Base-by-base conservation (phyloP, 1,284 basidiomycete species). In the Crepidotus sp. region DNA sequence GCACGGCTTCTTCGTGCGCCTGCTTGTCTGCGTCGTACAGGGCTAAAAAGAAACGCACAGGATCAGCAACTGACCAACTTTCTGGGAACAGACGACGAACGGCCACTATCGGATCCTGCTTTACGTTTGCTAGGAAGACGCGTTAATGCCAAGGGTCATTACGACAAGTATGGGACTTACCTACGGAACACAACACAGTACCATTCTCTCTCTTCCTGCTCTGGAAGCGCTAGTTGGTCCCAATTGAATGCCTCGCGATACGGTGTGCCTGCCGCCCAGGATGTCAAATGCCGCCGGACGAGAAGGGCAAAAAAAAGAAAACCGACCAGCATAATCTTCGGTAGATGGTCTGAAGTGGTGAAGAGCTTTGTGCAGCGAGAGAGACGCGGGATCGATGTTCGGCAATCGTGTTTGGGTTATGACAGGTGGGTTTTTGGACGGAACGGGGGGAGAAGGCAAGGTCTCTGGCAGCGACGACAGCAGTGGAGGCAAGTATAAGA, bases 1-100 rank as follows among this genome's bases (percentile, higher is more conserved):
- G 69, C 18, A 95, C 76, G 0, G 92, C 92, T 62, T 96, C 92
- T 64, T 92, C 87, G 59, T 95, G 92, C 0, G 92, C 92, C 36
- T 73, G 68, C 54, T 74, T 74, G 61, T 96, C 92, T 6, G 89
- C 89, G 43, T 83, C 79, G 63, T 94, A 93, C 3, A 96, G 71
- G 0, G 77, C 85, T 87, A 50, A 15, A n/a, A 55, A 31, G 17
- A 30, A 42, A 22, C 40, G 4, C 21, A 22, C 4, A 4, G 6
- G 42, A 31, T 50, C 15, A 36, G 29, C 15, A 11, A 31, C 17
- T 21, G 37, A 36, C 34, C 48, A 41, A 14, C 13, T 26, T 36
- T 4, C 18, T 30, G 38, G 50, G 21, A 43, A 40, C 7, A 48
- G 55, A 37, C 65, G 19, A 50, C 46, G 46, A 55, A 88, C 83